Percentiles rank a stretch among this genome's conserved stretches.
Evolutionary conservation across 2,329 filamentous ascomycete species (phyloP).

Genomic region (Epichloe gansuensis): DNA sequence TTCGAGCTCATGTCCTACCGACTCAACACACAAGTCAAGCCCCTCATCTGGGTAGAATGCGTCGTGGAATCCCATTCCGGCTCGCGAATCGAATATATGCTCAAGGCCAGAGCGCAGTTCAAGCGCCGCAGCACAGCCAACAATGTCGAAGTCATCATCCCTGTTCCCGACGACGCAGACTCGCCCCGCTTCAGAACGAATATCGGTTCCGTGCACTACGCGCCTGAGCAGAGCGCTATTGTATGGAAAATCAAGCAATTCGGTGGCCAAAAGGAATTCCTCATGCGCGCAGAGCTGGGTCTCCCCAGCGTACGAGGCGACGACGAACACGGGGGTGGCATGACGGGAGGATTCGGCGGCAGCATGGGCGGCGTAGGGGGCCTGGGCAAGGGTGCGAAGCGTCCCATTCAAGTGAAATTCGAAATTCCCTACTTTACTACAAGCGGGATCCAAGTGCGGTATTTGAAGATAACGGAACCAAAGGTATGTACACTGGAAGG

Average conservation of each 20-base stretch:
- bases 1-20: conserved; percentile 99
- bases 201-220: conserved; percentile 93
- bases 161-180: conserved; percentile 94
- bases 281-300: conserved; percentile 95
- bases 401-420: conserved; percentile 97
- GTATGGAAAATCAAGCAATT: conserved; percentile 99
- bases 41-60: conserved; percentile 97
- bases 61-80: conserved; percentile 93
- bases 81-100: conserved; percentile 95
- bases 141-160: conserved; percentile 96
- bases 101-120: conserved; percentile 96
- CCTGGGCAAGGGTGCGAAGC: conserved; percentile 69
- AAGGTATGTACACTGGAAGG: conserved; percentile 54
- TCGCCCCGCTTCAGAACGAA: conserved; percentile 94
- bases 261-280: conserved; percentile 92
- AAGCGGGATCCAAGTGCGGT: conserved; percentile 93
- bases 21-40: conserved; percentile 96
- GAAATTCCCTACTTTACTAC: conserved; percentile 99
- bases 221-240: conserved; percentile 91
- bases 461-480: conserved; percentile 97
- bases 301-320: conserved; percentile 89
- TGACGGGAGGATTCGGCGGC: conserved; percentile 94
- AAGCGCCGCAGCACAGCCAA: conserved; percentile 96
- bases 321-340: conserved; percentile 88
- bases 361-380: conserved; percentile 87